Percentiles rank a stretch among this genome's conserved stretches.
Conservation (phyloP, 306 rosid species). For the Herpetospermum pedunculosum region DNA sequence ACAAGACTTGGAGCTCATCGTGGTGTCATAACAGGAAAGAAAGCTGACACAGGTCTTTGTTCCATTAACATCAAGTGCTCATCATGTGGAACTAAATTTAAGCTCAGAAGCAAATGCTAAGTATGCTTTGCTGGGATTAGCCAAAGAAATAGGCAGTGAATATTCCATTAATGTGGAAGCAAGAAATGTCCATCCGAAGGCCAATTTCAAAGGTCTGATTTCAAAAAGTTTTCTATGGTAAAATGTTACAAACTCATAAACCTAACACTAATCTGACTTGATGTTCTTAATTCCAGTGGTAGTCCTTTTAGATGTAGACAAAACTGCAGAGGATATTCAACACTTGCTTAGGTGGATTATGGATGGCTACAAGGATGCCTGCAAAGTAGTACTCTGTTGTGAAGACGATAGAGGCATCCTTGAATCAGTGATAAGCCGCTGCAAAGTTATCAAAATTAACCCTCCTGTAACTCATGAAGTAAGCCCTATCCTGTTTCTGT, state of each 20-base stretch:
- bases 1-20: slow-evolving; percentile 2
- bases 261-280: slow-evolving; percentile 10
- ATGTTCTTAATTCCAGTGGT: slow-evolving; percentile 38
- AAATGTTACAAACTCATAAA: neutral
- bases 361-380: slow-evolving; percentile 64
- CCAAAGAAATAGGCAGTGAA: slow-evolving; percentile 58
- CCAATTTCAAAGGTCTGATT: slow-evolving; percentile 54
- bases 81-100: slow-evolving; percentile 73
- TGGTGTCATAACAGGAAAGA: slow-evolving; percentile 45
- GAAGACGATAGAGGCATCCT: slow-evolving; percentile 48
- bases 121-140: slow-evolving; percentile 69
- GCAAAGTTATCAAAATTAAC: slow-evolving; percentile 42
- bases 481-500: slow-evolving; percentile 11
- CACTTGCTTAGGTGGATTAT: slow-evolving; percentile 81
- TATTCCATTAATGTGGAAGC: slow-evolving; percentile 47
- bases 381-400: slow-evolving; percentile 62
- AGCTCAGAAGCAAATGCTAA: slow-evolving; percentile 53
- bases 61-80: slow-evolving; percentile 57
- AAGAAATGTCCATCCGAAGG: slow-evolving; percentile 37
- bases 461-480: slow-evolving; percentile 69
- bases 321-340: slow-evolving; percentile 54
- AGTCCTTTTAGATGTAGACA: slow-evolving; percentile 59
- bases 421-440: slow-evolving; percentile 43
- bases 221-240: slow-evolving; percentile 10
- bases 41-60: slow-evolving; percentile 43